Base-by-base conservation (phyloP, 345 rosid genomes). In the Mercurialis annua region DNA sequence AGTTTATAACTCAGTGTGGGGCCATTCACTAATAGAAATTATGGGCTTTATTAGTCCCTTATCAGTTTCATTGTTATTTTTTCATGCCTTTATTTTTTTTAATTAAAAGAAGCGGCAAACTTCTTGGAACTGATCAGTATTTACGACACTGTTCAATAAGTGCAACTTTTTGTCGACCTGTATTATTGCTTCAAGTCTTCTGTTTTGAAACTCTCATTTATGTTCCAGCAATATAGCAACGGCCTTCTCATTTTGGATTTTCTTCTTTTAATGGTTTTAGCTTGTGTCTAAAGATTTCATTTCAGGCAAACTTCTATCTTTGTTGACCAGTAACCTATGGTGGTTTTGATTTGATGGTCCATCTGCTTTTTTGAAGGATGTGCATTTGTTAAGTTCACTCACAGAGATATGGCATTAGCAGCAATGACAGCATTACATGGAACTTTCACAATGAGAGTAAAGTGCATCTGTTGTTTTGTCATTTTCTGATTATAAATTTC, bases 341-440 rank as follows among this genome's bases (percentile, higher is more conserved):
- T 55, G 62, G 26, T 72, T 72, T 72, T 74, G 76, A 76, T 57
- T 52, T 59, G 20, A 31, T 59, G 27, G 5, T 71, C 67, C 30
- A 47, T 71, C 47, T 71, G 64, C 29, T 73, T 69, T 33, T 77
- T 61, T 82, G 77, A 84, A 90, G 96, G 97, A 66, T 88, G 77
- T 68, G 98, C 85, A 62, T 92, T 92, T 84, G 79, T 88, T 63
- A 92, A 85, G 78, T 88, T 76, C 79, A 71, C 86, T 66, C 79
- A 80, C 59, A 82, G 78, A 72, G 93, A 90, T 70, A 90, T 87
- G 98, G 97, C 96, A 40, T 31, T 85, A 72, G 93, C 89, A 49
- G 97, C 97, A 69, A 90, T 92, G 64, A 81, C 82, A 78, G 89
- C 81, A 74, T 74, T 90, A 82, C 80, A 78, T 77, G 97, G 96